A percentile compares a stretch with the other conserved stretches of the same genome.
These are phyloP conservation scores for Ophiostoma triangulosporum DNA, from an alignment of 2,329 filamentous ascomycete species.

Conservation along the genomic window DNA sequence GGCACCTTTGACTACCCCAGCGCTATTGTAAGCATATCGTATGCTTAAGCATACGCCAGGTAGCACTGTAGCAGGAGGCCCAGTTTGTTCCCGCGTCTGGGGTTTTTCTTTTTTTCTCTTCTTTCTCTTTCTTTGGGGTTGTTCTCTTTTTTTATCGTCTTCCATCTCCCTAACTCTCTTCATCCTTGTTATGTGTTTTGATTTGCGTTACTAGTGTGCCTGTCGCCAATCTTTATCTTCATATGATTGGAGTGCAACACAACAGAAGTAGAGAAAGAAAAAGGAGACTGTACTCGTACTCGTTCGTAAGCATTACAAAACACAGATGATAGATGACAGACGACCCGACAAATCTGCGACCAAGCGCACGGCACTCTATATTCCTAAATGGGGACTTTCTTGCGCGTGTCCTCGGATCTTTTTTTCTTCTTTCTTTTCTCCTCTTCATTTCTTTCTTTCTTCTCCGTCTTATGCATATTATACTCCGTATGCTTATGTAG, in stretches of 20 bases:
- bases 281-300: no score
- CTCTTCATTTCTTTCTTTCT: neutral
- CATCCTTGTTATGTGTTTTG: no score
- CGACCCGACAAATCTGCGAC: neutral
- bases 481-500: neutral
- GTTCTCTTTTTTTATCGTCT: no score
- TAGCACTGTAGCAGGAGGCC: slow-evolving; percentile 1
- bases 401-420: neutral
- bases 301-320: no score
- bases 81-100: slow-evolving; percentile 1
- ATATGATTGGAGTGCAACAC: no score
- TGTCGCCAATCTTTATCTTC: no score
- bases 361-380: neutral
- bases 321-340: no score
- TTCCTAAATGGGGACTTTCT: slow-evolving; percentile 1
- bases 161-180: no score
- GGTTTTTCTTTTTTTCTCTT: neutral
- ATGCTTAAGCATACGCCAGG: neutral
- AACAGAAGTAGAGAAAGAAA: no score
- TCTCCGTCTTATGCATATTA: neutral
- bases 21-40: no score
- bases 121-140: neutral
- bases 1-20: no score
- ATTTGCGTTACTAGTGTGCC: no score
- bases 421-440: neutral